Percentiles rank a stretch among this genome's conserved stretches.
Evolutionary conservation across 2,329 filamentous ascomycete species (phyloP).

Genomic region (Botrytis aclada): DNA sequence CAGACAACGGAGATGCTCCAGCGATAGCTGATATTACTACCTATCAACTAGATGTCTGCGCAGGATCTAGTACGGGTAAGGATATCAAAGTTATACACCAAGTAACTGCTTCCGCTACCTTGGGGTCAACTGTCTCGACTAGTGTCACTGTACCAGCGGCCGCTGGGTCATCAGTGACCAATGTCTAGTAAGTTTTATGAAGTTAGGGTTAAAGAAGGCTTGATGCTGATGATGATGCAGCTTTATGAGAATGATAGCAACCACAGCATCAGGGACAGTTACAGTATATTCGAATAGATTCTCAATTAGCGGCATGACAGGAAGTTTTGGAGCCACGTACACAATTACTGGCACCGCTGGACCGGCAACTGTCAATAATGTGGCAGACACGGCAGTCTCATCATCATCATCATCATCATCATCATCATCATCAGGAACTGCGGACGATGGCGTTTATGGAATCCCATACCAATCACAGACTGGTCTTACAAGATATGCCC

Average conservation of each 20-base stretch:
- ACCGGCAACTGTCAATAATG: constrained; percentile 33
- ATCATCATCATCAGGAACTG: constrained; percentile 14
- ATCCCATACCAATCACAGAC: constrained; percentile 40
- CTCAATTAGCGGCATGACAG: constrained; percentile 62
- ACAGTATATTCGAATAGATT: constrained; percentile 63
- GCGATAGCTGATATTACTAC: constrained; percentile 48
- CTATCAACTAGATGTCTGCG: constrained; percentile 59
- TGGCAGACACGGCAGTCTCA: constrained; percentile 20
- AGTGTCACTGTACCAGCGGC: constrained; percentile 32
- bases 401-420: constrained; percentile 14
- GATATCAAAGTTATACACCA: not conserved
- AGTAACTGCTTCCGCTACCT: not conserved
- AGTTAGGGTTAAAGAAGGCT: not conserved
- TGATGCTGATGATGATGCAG: constrained; percentile 38
- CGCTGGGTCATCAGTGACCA: constrained; percentile 31
- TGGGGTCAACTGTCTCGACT: constrained; percentile 10
- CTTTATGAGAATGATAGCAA: constrained; percentile 58
- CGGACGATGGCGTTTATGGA: constrained; percentile 28
- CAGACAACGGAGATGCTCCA: constrained; percentile 51
- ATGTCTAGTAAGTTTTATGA: constrained; percentile 37
- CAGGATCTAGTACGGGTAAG: constrained; percentile 53
- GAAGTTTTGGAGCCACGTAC: constrained; percentile 46
- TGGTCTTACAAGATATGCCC: constrained; percentile 41
- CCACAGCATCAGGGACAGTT: constrained; percentile 52
- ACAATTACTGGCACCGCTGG: constrained; percentile 41